Base-by-base conservation (phyloP, 2,329 filamentous ascomycete species). In the Pseudogymnoascus sp. region DNA sequence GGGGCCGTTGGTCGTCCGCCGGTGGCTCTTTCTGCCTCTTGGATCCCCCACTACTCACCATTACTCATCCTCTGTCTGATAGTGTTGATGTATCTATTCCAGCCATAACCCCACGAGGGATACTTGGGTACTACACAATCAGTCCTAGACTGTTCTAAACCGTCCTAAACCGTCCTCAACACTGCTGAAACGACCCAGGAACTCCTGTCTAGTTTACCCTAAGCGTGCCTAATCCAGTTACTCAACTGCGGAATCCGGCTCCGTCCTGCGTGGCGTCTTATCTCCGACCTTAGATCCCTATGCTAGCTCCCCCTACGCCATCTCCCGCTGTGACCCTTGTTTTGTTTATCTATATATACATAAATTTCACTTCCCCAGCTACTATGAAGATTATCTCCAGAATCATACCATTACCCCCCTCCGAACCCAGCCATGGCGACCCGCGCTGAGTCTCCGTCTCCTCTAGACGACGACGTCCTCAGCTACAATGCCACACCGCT, bases 271-370 rank as follows among this genome's bases (percentile, higher is more conserved):
- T 55, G 45, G 49, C 49, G 49, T 55, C 49, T 55, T 55, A 55
- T 55, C 49, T 55, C 49, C 49, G 49, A 5, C 11, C n/a, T 55
- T 55, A 55, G 49, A 55, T 55, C 49, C 49, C 43, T 68, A 64
- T 23, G 63, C 64, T 16, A 37, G 66, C 25, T 8, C 67, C 11
- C 63, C 64, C 4, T 55, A 69, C 16, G 66, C 64, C 31, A 69
- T 70, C 58, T 67, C 37, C 68, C 68, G 8, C 70, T 67, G 64
- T 67, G 31, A 35, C 61, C 69, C 7, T 41, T 69, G 23, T 14
- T 55, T 55, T 55, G 28, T 55, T 55, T 55, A 55, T 55, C n/a
- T 55, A 33, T 35, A 33, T 55, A 55, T 55, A 55, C 25, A 55
- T 55, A 55, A 14, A 55, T 33, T 21, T 33, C 49, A 55, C 28